Evolutionary conservation across 148 eudicot species (phyloP), one percentile per base, ranked within the genome.

Genomic region (Vaccinium myrtillus): DNA sequence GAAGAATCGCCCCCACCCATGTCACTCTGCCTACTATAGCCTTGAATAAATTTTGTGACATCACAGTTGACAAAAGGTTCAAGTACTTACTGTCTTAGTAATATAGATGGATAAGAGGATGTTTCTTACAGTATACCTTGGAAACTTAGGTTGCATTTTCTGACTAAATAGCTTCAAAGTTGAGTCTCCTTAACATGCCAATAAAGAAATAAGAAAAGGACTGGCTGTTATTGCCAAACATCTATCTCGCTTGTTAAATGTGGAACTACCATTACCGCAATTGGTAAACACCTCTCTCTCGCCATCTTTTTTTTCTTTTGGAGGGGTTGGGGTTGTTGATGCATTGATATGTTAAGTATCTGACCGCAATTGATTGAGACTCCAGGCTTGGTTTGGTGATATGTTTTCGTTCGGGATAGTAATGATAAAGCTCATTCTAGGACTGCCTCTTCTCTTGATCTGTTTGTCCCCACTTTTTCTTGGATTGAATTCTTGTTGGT

Each of bases 1-100:
- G 79, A 50, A 77, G 58, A 50, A 75, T 75, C 27, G 12, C 56
- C 36, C 36, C 79, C 78, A 77, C 58, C 56, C 55, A 25, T 49
- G n/a, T 77, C 79, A 21, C 30, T 50, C 32, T 50, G 30, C 36
- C 56, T 77, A n/a, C 58, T 49, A 21, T 76, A 13, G 53, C 79
- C 54, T 9, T 77, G 55, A 48, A 77, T 75, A 30, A 16, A n/a
- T 50, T 56, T 21, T 77, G 56, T 77, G 27, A n/a, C 58, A 49
- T 49, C 58, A 77, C 77, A 2, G 25, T 23, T 23, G 14, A 2
- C 79, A 77, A 21, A 77, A 77, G 14, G 23, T 19, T 39, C 14
- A 39, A 39, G 75, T 36, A 71, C 18, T 71, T 71, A 16, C 25
- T 32, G 23, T 36, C 77, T 36, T 30, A 48, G 21, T 36, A 3